Percentiles rank a stretch among this genome's conserved stretches.
Conservation (phyloP, 2,329 filamentous ascomycete species). For the Epichloe sibirici region DNA sequence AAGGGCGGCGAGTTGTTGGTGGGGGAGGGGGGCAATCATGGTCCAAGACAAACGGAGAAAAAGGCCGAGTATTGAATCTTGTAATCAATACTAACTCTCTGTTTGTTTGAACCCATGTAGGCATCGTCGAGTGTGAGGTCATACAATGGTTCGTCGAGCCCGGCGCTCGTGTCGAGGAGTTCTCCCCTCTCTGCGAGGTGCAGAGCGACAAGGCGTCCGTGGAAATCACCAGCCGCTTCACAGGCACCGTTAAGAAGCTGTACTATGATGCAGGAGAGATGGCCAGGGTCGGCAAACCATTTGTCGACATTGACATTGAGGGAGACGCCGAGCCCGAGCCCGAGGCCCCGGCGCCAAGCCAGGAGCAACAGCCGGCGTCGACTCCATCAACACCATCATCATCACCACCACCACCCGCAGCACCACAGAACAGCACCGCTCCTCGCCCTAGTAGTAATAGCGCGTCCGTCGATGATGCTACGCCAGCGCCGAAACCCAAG, state of each 20-base stretch:
- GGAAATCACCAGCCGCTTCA: constrained; percentile 91
- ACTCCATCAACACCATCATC: constrained; percentile 13
- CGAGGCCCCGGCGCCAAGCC: constrained; percentile 10
- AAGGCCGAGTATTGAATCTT: neutral
- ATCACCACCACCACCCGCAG: constrained; percentile 5
- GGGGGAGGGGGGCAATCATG: neutral
- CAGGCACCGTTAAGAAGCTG: constrained; percentile 90
- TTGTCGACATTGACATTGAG: constrained; percentile 90
- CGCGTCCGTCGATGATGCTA: constrained; percentile 1
- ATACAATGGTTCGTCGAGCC: constrained; percentile 99
- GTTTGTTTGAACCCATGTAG: constrained; percentile 29
- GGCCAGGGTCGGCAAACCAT: constrained; percentile 85
- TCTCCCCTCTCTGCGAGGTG: constrained; percentile 94
- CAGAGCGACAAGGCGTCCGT: constrained; percentile 91
- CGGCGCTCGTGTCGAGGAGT: constrained; percentile 90
- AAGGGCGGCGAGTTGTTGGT: neutral
- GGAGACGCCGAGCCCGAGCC: constrained; percentile 48
- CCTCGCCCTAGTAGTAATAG: neutral
- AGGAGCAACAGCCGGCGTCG: constrained; percentile 13
- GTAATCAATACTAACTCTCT: neutral
- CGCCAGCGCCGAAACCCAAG: constrained; percentile 22
- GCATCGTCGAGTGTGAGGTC: constrained; percentile 95
- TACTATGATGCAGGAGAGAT: constrained; percentile 95
- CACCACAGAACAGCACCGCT: neutral
- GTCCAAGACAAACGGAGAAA: neutral